Evolutionary conservation across 1,284 basidiomycete genomes (phyloP).

Genomic region (Phlebopus sp.): DNA sequence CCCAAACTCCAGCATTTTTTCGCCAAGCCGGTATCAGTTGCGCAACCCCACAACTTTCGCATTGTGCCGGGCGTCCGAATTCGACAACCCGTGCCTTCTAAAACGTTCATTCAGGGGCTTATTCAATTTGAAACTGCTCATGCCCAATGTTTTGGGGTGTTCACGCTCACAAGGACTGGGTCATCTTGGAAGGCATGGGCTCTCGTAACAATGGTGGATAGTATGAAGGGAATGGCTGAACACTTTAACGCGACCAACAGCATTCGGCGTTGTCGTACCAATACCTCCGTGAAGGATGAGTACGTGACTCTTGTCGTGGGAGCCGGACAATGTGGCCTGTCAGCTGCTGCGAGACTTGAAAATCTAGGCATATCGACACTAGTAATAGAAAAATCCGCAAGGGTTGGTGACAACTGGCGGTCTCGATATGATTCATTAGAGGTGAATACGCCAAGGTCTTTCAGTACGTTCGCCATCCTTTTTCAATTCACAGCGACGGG

Average conservation of each 20-base stretch:
- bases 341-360: conserved; percentile 16
- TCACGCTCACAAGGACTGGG: conserved; percentile 9
- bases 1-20: conserved; percentile 8
- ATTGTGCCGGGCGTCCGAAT: conserved; percentile 7
- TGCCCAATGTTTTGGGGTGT: conserved; percentile 15
- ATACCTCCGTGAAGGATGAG: conserved; percentile 2
- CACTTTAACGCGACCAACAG: background rate
- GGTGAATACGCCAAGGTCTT: conserved; percentile 16
- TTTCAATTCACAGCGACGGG: background rate
- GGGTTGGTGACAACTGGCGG: conserved; percentile 18
- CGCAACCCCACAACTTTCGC: conserved; percentile 3
- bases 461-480: conserved; percentile 8
- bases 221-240: conserved; percentile 6
- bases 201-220: conserved; percentile 16
- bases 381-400: conserved; percentile 10
- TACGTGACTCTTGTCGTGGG: conserved; percentile 15
- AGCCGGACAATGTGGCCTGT: conserved; percentile 19
- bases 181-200: conserved; percentile 18
- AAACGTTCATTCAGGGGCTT: conserved; percentile 13
- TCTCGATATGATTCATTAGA: conserved; percentile 16
- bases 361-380: conserved; percentile 14
- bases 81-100: background rate
- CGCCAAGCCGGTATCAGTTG: background rate
- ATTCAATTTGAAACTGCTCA: conserved; percentile 13
- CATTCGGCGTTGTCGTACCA: conserved; percentile 2